These are phyloP conservation scores for Botryobasidium botryosum DNA, from an alignment of 768 basidiomycete genomes.

Conservation along the genomic window DNA sequence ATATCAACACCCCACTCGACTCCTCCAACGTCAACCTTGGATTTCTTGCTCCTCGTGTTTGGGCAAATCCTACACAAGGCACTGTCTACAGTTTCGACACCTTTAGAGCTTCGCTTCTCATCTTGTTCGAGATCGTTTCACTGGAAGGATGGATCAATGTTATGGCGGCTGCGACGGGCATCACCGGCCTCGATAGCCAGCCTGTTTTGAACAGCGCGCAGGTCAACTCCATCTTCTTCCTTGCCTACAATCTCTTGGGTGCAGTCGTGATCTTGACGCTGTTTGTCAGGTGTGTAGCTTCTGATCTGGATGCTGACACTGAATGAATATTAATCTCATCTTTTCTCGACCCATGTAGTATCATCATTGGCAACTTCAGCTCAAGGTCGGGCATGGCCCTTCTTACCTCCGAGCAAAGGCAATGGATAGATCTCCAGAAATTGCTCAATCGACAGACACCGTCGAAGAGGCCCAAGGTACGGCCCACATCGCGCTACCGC, in stretches of 20 bases:
- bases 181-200: constrained; percentile 52
- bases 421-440: constrained; percentile 89
- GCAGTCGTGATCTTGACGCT: constrained; percentile 79
- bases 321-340: constrained; percentile 7
- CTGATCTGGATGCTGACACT: constrained; percentile 6
- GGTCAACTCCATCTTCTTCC: constrained; percentile 76
- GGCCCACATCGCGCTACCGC: constrained; percentile 37
- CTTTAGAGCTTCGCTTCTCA: constrained; percentile 68
- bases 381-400: constrained; percentile 74
- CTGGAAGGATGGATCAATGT: constrained; percentile 97
- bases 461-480: constrained; percentile 54
- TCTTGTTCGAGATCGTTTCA: constrained; percentile 92
- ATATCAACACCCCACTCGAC: constrained; percentile 36
- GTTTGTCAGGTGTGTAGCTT: constrained; percentile 57
- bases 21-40: constrained; percentile 31
- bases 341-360: constrained; percentile 39
- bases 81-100: constrained; percentile 81
- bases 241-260: constrained; percentile 83
- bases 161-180: constrained; percentile 61
- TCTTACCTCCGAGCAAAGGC: constrained; percentile 69
- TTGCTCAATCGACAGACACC: constrained; percentile 75
- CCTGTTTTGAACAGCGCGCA: constrained; percentile 57
- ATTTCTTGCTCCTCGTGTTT: constrained; percentile 69
- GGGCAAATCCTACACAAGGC: constrained; percentile 71
- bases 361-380: constrained; percentile 90